phyloP scores from a whole-genome alignment of 306 rosid genomes.

The Cicer pinnatifidum region DNA sequence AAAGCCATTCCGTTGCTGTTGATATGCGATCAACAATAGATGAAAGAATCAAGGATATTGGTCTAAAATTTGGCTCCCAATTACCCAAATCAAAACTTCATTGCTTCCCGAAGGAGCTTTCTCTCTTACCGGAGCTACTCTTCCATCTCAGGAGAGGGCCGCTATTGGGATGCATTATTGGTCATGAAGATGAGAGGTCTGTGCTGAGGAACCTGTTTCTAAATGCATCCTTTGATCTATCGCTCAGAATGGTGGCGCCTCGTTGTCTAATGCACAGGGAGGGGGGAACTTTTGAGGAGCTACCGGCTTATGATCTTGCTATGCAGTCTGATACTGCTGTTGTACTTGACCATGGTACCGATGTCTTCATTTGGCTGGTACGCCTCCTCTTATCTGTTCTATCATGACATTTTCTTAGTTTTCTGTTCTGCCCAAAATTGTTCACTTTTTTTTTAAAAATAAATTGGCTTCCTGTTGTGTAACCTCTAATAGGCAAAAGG shows the following conservation, averaged over 20 bases:
- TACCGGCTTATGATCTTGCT: slow-evolving; percentile 92
- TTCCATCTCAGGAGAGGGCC: slow-evolving; percentile 93
- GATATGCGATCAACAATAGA: slow-evolving; percentile 76
- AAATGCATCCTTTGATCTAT: slow-evolving; percentile 88
- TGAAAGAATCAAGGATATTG: slow-evolving; percentile 87
- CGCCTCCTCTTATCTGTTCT: slow-evolving; percentile 37
- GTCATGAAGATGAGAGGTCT: slow-evolving; percentile 97
- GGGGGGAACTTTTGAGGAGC: slow-evolving; percentile 86
- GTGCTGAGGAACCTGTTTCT: slow-evolving; percentile 82
- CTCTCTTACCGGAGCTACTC: slow-evolving; percentile 81
- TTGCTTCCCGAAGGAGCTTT: slow-evolving; percentile 80
- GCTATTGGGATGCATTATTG: slow-evolving; percentile 85
- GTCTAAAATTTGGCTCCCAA: slow-evolving; percentile 75
- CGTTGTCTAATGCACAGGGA: slow-evolving; percentile 96
- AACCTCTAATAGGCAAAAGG: background rate
- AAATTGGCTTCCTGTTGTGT: slow-evolving; percentile 12
- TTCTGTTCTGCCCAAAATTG: slow-evolving; percentile 3
- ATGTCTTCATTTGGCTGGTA: slow-evolving; percentile 96
- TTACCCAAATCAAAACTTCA: slow-evolving; percentile 73
- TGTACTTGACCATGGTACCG: slow-evolving; percentile 87
- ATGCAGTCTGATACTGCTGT: slow-evolving; percentile 98
- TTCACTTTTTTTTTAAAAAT: background rate
- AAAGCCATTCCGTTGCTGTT: slow-evolving; percentile 64
- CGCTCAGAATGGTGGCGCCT: slow-evolving; percentile 94
- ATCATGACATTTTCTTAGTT: slow-evolving; percentile 30